Conservation (phyloP, 371 early-diverging fungal genomes). For the Mortierella sp. region DNA sequence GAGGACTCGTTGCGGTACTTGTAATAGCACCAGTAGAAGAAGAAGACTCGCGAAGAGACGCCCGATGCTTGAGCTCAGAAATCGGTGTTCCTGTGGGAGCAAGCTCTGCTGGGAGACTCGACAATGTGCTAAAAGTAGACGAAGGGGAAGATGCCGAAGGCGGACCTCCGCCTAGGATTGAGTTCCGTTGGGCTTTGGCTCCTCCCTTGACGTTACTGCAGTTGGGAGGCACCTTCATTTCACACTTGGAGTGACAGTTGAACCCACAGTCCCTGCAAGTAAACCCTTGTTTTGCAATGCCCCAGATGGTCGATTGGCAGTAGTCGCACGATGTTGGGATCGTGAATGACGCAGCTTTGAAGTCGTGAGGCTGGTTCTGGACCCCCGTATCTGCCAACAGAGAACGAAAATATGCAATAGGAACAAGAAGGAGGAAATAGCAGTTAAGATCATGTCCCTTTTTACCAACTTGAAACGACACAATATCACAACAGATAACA, state of each 20-base stretch:
- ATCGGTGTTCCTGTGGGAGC: constrained; percentile 45
- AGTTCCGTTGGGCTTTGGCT: constrained; percentile 67
- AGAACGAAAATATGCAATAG: not conserved
- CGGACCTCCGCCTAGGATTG: constrained; percentile 24
- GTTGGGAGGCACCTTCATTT: constrained; percentile 87
- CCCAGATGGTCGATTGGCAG: constrained; percentile 83
- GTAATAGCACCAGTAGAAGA: not conserved
- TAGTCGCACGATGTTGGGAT: constrained; percentile 88
- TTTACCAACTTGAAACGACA: not conserved
- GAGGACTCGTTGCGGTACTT: not conserved
- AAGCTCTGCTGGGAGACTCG: constrained; percentile 29
- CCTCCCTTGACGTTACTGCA: constrained; percentile 77
- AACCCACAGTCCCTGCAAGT: constrained; percentile 88
- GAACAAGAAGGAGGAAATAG: not conserved
- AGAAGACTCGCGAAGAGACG: not conserved
- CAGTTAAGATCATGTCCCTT: constrained; percentile 7
- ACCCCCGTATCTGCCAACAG: constrained; percentile 61
- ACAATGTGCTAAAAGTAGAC: constrained; percentile 34
- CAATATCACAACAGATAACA: not conserved
- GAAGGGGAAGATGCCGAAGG: constrained; percentile 36
- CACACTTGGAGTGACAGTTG: constrained; percentile 89
- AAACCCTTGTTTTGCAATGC: constrained; percentile 82
- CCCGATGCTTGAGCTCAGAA: constrained; percentile 27
- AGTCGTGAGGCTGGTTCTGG: constrained; percentile 74
- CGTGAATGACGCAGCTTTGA: constrained; percentile 81